These are phyloP conservation scores for Gastrodia elata DNA, from an alignment of 106 monocot genomes.

Conservation along the genomic window DNA sequence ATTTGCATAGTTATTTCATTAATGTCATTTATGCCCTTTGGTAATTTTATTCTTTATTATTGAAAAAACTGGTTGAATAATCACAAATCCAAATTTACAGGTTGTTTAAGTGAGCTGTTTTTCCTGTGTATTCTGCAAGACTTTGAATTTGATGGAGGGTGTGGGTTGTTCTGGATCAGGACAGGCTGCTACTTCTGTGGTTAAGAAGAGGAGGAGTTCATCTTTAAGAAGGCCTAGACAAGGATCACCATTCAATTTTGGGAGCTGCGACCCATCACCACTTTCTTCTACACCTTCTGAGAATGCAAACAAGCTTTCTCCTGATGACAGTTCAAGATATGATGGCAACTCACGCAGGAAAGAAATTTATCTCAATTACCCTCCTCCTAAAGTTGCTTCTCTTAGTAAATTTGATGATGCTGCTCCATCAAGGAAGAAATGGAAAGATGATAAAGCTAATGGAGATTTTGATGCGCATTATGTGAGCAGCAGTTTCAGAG, in stretches of 20 bases:
- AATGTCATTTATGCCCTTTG: background rate
- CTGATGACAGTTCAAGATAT: slow-evolving; percentile 25
- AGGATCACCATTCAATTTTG: slow-evolving; percentile 26
- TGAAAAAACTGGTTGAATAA: background rate
- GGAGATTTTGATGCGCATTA: slow-evolving; percentile 28
- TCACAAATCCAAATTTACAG: background rate
- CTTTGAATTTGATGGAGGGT: slow-evolving; percentile 34
- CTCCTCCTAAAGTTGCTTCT: slow-evolving; percentile 16
- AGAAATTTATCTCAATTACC: slow-evolving; percentile 32
- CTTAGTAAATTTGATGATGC: slow-evolving; percentile 29
- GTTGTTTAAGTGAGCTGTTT: background rate
- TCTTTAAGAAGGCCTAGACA: slow-evolving; percentile 40
- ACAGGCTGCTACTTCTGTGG: slow-evolving; percentile 11
- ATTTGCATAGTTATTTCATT: background rate
- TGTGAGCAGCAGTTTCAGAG: slow-evolving; percentile 13
- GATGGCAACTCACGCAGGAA: slow-evolving; percentile 23
- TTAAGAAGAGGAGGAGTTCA: slow-evolving; percentile 39
- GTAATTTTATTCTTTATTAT: background rate
- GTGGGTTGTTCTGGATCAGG: slow-evolving; percentile 28
- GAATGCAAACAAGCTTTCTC: slow-evolving; percentile 39
- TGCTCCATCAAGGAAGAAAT: slow-evolving; percentile 16
- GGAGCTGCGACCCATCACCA: slow-evolving; percentile 31
- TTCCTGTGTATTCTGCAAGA: background rate
- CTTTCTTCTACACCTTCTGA: slow-evolving; percentile 41
- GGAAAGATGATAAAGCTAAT: slow-evolving; percentile 26